Percentiles rank a stretch among this genome's conserved stretches.
These are phyloP conservation scores for Fusarium verticillioides DNA, from an alignment of 2,329 filamentous ascomycete genomes.

Conservation along the genomic window DNA sequence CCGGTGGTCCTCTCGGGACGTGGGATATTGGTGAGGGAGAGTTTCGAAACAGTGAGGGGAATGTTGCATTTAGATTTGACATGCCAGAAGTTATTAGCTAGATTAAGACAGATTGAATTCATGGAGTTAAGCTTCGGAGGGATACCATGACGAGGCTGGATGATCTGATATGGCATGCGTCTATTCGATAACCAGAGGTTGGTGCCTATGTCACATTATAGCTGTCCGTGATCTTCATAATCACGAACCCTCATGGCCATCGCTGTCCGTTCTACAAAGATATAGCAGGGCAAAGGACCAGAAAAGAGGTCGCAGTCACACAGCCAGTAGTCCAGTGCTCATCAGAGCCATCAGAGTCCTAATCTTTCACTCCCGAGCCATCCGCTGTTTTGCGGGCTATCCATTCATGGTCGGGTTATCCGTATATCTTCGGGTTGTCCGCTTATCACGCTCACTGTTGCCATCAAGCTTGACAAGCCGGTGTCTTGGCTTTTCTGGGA, in stretches of 20 bases:
- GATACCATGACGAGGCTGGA: rapidly evolving
- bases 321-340: neutral
- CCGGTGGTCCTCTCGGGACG: conserved; percentile 25
- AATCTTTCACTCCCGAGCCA: neutral
- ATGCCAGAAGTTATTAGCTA: too few relatives aligned
- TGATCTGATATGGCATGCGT: neutral
- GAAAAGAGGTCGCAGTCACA: neutral
- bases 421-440: neutral
- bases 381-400: neutral
- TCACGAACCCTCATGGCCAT: rapidly evolving
- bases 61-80: neutral
- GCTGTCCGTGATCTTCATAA: rapidly evolving
- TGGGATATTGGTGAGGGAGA: neutral
- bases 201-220: neutral
- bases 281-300: neutral
- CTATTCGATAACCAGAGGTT: rapidly evolving
- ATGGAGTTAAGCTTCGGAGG: neutral
- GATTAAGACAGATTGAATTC: too few relatives aligned
- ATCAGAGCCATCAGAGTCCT: rapidly evolving
- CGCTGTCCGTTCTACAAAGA: rapidly evolving
- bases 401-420: neutral
- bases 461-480: neutral
- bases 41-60: neutral
- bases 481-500: too few relatives aligned
- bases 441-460: neutral